A percentile compares a stretch with the other conserved stretches of the same genome.
Evolutionary conservation across 2,329 filamentous ascomycete species (phyloP).

Genomic region (Scedosporium apiospermum): DNA sequence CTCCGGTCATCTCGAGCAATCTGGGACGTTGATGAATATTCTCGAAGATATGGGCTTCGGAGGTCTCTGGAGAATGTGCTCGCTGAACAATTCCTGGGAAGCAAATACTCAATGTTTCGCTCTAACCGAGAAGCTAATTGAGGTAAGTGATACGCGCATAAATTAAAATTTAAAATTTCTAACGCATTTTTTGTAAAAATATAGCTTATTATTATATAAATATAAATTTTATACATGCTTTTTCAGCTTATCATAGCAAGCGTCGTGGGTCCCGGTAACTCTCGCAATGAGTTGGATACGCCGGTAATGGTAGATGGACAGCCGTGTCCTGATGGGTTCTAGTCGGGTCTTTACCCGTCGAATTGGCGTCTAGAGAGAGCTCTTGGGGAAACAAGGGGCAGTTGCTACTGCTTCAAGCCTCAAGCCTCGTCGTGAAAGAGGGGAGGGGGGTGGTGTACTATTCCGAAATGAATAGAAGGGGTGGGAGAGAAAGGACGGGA

Average conservation of each 20-base stretch:
- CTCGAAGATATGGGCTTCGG: constrained; percentile 53
- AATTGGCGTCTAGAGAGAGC: too few species aligned
- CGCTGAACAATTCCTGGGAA: constrained; percentile 38
- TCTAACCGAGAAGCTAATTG: constrained; percentile 51
- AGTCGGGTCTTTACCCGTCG: too few species aligned
- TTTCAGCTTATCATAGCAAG: background rate
- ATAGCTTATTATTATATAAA: background rate
- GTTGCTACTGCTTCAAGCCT: too few species aligned
- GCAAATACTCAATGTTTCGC: constrained; percentile 41
- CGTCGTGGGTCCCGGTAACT: too few species aligned
- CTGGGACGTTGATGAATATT: constrained; percentile 38
- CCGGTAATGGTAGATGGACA: too few species aligned
- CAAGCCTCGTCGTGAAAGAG: too few species aligned
- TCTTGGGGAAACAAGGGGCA: too few species aligned
- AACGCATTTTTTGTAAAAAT: background rate
- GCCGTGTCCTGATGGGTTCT: too few species aligned
- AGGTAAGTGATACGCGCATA: background rate
- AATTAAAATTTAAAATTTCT: background rate
- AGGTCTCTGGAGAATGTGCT: constrained; percentile 51
- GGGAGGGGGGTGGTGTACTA: too few species aligned
- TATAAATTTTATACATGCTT: background rate
- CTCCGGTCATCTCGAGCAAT: constrained; percentile 35
- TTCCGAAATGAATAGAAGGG: too few species aligned
- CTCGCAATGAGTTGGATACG: too few species aligned
- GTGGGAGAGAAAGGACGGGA: too few species aligned